These are phyloP conservation scores for Rosa multiflora DNA, from an alignment of 306 rosid genomes.

Conservation along the genomic window DNA sequence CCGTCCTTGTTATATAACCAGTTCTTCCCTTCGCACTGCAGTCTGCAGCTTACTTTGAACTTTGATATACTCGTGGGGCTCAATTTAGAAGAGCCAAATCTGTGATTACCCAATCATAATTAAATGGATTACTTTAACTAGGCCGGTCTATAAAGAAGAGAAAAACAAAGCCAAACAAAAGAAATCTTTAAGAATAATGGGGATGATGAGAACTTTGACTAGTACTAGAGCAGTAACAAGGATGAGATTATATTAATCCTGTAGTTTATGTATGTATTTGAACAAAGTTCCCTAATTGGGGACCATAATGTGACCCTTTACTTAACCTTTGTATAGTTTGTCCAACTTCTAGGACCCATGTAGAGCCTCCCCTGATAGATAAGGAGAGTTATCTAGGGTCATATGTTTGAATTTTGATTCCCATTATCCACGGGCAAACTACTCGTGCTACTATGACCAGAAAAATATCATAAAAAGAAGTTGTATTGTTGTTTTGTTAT, in stretches of 20 bases:
- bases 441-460: too few relatives aligned
- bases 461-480: too few relatives aligned
- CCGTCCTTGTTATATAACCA: background rate
- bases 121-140: background rate
- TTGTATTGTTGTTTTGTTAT: too few relatives aligned
- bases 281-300: background rate
- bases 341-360: background rate
- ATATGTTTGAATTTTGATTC: too few relatives aligned
- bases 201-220: too few relatives aligned
- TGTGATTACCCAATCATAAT: background rate
- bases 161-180: background rate
- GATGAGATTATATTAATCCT: background rate
- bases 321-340: background rate
- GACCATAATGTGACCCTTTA: background rate
- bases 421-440: too few relatives aligned
- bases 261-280: background rate
- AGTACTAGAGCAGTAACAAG: background rate
- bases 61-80: background rate
- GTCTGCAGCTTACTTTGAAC: background rate
- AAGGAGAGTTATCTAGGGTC: background rate
- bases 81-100: background rate
- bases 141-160: background rate
- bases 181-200: background rate
- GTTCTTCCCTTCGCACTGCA: background rate
- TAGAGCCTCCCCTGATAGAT: background rate